Evolutionary conservation across 805 yeast species (phyloP).

Genomic region (Allodekkera sacchari): DNA sequence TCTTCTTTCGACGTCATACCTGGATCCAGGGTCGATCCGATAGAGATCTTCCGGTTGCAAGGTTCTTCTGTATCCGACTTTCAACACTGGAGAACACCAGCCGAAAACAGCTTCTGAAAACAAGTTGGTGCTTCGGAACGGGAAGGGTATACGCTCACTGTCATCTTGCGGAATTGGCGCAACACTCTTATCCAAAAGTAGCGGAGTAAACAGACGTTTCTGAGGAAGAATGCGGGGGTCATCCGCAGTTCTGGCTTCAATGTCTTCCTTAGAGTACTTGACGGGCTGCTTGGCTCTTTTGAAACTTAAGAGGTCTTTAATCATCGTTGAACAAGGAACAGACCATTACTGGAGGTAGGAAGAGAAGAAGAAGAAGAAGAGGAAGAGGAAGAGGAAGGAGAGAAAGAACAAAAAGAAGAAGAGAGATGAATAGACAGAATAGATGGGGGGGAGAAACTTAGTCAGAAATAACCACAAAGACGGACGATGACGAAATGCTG

Average conservation of each 20-base stretch:
- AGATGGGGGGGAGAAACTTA: no score
- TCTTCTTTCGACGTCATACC: constrained; percentile 33
- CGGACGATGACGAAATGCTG: no score
- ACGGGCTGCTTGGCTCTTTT: constrained; percentile 1
- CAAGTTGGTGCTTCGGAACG: constrained; percentile 30
- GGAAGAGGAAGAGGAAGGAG: no score
- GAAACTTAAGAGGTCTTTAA: constrained; percentile 4
- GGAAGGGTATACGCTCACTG: constrained; percentile 38
- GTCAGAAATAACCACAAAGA: no score
- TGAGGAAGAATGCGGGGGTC: constrained; percentile 25
- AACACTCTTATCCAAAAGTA: constrained; percentile 25
- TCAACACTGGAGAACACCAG: constrained; percentile 63
- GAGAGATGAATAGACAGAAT: no score
- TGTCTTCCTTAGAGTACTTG: constrained; percentile 9
- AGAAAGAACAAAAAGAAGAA: no score
- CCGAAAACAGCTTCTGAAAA: constrained; percentile 42
- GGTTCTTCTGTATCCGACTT: constrained; percentile 63
- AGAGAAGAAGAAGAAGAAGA: no score
- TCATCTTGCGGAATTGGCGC: constrained; percentile 48
- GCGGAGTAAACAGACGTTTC: constrained; percentile 26
- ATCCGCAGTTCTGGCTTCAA: constrained; percentile 8
- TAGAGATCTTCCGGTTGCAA: constrained; percentile 59
- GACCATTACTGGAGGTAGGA: no score
- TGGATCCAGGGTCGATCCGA: constrained; percentile 29
- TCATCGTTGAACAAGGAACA: no score